Base-by-base conservation (phyloP, 2,329 filamentous ascomycete species). In the Xylariaceae sp. region DNA sequence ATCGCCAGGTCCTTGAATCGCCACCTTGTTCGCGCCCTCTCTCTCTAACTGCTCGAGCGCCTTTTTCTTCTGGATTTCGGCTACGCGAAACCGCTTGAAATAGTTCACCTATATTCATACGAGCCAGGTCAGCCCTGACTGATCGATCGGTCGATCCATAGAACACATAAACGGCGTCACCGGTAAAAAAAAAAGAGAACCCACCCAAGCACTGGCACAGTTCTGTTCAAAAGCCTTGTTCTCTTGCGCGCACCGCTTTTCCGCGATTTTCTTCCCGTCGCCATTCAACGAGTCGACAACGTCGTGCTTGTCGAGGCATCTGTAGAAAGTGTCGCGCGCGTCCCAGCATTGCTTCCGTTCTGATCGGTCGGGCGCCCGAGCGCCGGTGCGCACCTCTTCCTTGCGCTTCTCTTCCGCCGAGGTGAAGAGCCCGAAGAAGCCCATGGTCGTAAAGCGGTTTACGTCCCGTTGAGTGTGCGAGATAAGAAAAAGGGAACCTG, bases 11-110 rank as follows among this genome's bases (percentile, higher is more conserved):
- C 52, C 53, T 14, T 64, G 56, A 18, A 59, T 23, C 3, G 54
- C 50, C 43, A 64, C 37, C 37, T 6, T 48, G 20, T 56, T 79
- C 12, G 89, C 90, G 61, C 89, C 89, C 72, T 93, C 88, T 45
- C 81, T 82, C 71, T 89, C 82, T 66, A 96, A 83, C 70, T 86
- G 85, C 67, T 89, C 88, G 62, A 96, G 78, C 20, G 91, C 89
- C 75, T 87, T 81, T 69, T 90, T 88, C 75, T 93, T 91, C 67
- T 96, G 90, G 70, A 90, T 83, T 66, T 99, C 95, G 76, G 96
- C 93, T 37, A 98, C 91, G 68, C 95, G 83, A 77, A 92, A 89
- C 75, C 97, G 93, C 80, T 98, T 97, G 77, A 99, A 99, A 75
- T 99, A 98, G 76, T 92, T 91, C 59, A 97, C 90, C 91, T 95